Evolutionary conservation across 83 land plant genomes (phyloP), one percentile per base, ranked within the genome.

Genomic region (Picea engelmannii): DNA sequence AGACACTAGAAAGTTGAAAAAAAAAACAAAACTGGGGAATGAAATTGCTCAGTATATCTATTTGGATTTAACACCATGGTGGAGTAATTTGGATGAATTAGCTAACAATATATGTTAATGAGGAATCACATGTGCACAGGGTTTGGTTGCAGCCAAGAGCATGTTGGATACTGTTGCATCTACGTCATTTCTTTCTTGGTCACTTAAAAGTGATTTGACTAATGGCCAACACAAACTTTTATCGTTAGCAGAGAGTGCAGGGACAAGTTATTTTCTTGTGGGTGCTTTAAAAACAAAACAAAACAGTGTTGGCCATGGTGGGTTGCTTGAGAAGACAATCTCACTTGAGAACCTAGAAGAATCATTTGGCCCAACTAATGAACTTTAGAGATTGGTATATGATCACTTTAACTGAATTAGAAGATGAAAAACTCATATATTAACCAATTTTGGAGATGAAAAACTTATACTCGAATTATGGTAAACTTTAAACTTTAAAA

Each of bases 301-400:
- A 74, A 86, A 85, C 77, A 95, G 86, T 84, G 95, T 93, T 42
- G 83, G 88, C 31, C 74, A 82, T 81, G 77, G 77, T 82, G 89
- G 85, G 81, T 86, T 95, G 23, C 95, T 88, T 66, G 95, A 92
- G 63, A 85, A 88, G 99, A 96, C 84, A 44, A 88, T 83, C 59
- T 82, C 87, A 18, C 62, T 90, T 35, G 78, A 90, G 49, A 84
- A 94, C 89, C 86, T 94, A 64, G 99, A 94, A 86, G 92, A 87
- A 67, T 91, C 97, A n/a, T 73, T 96, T 61, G 97, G 96, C 86
- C 99, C 99, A 17, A 98, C 95, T 4, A 96, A 88, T 47, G 99
- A 98, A 81, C 79, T 98, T 21, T 79, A 92, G 21, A 91, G 96
- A 79, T 85, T 98, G 85, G 66, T 97, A 6, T 83, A 90, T 67